Evolutionary conservation across 176 grass and related monocot genomes (phyloP), one percentile per base, ranked within the genome.

Genomic region (Triticum timopheevii): DNA sequence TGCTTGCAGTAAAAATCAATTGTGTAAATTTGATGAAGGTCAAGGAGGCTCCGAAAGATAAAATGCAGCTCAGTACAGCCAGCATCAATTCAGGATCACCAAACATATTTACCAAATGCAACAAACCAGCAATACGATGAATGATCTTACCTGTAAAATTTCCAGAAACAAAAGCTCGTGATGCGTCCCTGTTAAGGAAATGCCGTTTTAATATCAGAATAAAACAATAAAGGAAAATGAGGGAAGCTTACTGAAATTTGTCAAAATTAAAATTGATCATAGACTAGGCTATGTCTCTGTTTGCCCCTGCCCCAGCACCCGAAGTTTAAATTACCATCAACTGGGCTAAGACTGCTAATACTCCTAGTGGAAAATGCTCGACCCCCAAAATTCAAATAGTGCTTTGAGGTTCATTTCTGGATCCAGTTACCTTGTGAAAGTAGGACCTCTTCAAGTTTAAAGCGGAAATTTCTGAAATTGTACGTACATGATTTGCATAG

Each of bases 151-250:
- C 94, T 89, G 97, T 90, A 90, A 98, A 98, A 67, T 98, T 98
- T 88, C 97, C 97, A 42, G 94, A 98, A 86, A 96, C 89, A 72
- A 94, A 98, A 65, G 97, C 94, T 31, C 92, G 87, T 65, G 97
- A 96, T 78, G 97, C 97, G 78, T 98, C 97, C 87, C 97, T 98
- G 89, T 56, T 73, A 76, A 62, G 7, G 61, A 38, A 89, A 42
- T 85, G 78, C 6, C 42, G 40, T 80, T 81, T 47, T 54, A 80
- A 72, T 62, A 92, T 80, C 27, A 85, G 72, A 45, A 91, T 50
- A 83, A 45, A 49, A 92, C 3, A 76, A 4, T 79, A 19, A 80
- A 38, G 50, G 28, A 68, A 84, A 76, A 82, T 42, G 71, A 40
- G 74, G 31, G 31, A 47, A 20, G n/a, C 28, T 65, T 12, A 69